Base-by-base conservation (phyloP, 2,329 filamentous ascomycete genomes). In the Myriosclerotinia curreyana region DNA sequence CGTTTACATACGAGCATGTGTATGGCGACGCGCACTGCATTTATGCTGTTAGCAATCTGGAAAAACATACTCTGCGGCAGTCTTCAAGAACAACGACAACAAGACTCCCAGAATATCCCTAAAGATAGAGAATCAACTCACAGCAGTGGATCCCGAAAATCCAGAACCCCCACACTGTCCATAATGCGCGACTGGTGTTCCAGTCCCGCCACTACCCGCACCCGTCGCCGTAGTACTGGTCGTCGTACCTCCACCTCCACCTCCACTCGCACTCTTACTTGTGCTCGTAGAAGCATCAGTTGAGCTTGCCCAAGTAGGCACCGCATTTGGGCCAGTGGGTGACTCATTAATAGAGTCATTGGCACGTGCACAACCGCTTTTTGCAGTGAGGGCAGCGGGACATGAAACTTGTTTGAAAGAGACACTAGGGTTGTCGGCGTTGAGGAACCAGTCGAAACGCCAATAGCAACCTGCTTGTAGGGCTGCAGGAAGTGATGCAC, bases 361-460 rank as follows among this genome's bases (percentile, higher is more conserved):
- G 9, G 58, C 63, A 11, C 63, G 53, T 6, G 56, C 50, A 67
- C 80, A 82, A 17, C 78, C 77, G 8, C 77, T 77, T 65, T 76
- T 77, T 31, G 73, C 76, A 3, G 77, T 78, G 58, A 83, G 67
- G 14, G 73, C 77, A 31, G 77, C 71, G 1, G 80, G 80, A 69
- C 80, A 83, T 54, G 75, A 69, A 34, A 83, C 79, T 66, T 79
- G 75, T 67, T 76, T 72, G 71, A 78, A 82, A 36, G 69, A 73
- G 49, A 82, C 74, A 20, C 58, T 70, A 5, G 80, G 79, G 68
- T 82, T 82, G 67, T 81, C 78, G 51, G 79, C 76, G 66, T 76
- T 76, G 58, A 76, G 68, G 71, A 83, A 82, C 80, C 80, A 83
- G 69, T 81, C 79, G 67, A 81, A 83, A 58, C 81, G 79, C 78